Base-by-base conservation (phyloP, 148 eudicot genomes). In the Drosera capensis region DNA sequence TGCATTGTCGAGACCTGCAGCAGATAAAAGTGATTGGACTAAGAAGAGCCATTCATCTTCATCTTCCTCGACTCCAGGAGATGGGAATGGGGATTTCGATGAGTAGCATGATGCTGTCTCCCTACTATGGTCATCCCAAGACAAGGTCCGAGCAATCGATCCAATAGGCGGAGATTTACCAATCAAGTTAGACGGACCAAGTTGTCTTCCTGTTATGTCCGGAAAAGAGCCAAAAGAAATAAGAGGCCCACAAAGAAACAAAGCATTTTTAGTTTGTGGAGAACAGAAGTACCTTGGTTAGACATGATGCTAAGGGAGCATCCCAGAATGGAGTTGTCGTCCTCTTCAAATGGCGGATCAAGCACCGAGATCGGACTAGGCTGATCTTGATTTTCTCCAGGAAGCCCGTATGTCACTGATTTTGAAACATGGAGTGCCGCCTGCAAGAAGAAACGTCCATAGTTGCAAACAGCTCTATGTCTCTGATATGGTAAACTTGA, bases 121-220 rank as follows among this genome's bases (percentile, higher is more conserved):
- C 3, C 56, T 19, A 49, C 63, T 63, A 45, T 68, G 55, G 52
- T 81, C 82, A 22, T 78, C 82, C 78, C 85, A 76, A 30, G 94
- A 73, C 36, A 90, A 64, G 43, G 88, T 85, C 18, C 99, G 78
- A 40, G 99, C 70, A 49, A 90, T 76, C 34, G 95, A 90, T 64
- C 83, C 99, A 35, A 90, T 90, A 8, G 82, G 88, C 5, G 99
- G 99, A 25, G 99, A 90, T 66, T 90, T 90, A 55, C 76, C 99
- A 21, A 90, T 78, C 67, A 85, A 68, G 68, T 80, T 80, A 34
- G 76, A 78, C 59, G 60, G 62, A 48, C 67, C 46, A 23, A 67
- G 52, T 43, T 52, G 71, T 25, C 42, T 48, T 50, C 93, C 99
- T 78, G 72, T 63, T 63, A 45, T 25, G 48, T 19, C 28, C 19